A percentile compares a stretch with the other conserved stretches of the same genome.
phyloP scores from a whole-genome alignment of 495 filamentous ascomycete genomes.

The Collariella sp. region DNA sequence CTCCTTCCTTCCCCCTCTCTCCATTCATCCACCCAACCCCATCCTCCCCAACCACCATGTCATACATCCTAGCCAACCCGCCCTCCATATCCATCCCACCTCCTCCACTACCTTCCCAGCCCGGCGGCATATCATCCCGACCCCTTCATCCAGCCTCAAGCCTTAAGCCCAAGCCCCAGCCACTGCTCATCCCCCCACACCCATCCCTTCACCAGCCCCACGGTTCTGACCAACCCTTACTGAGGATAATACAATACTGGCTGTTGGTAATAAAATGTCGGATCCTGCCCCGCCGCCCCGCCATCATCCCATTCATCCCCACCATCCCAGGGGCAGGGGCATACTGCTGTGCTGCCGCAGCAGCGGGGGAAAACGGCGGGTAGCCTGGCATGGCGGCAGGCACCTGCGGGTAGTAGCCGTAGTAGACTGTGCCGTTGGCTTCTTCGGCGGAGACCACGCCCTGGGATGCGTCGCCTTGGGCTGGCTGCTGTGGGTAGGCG shows the following conservation, averaged over 20 bases:
- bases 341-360: conserved; percentile 41
- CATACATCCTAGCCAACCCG: no score
- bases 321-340: conserved; percentile 51
- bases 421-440: conserved; percentile 90
- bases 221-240: conserved; percentile 9
- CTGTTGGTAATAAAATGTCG: conserved; percentile 58
- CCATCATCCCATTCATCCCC: conserved; percentile 75
- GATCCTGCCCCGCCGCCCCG: conserved; percentile 53
- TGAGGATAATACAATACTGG: conserved; percentile 42
- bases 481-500: conserved; percentile 34
- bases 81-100: no score
- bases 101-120: no score
- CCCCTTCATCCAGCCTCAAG: no score
- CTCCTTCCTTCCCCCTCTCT: background rate
- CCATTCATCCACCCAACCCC: no score
- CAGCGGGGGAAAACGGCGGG: conserved; percentile 39
- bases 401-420: conserved; percentile 72
- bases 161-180: no score
- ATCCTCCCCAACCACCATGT: no score
- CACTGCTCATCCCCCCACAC: no score
- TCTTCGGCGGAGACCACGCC: conserved; percentile 77
- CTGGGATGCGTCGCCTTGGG: conserved; percentile 40
- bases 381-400: conserved; percentile 45
- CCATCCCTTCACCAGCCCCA: no score
- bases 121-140: no score